These are phyloP conservation scores for Diplocarpon rosae DNA, from an alignment of 2,329 filamentous ascomycete genomes.

Conservation along the genomic window DNA sequence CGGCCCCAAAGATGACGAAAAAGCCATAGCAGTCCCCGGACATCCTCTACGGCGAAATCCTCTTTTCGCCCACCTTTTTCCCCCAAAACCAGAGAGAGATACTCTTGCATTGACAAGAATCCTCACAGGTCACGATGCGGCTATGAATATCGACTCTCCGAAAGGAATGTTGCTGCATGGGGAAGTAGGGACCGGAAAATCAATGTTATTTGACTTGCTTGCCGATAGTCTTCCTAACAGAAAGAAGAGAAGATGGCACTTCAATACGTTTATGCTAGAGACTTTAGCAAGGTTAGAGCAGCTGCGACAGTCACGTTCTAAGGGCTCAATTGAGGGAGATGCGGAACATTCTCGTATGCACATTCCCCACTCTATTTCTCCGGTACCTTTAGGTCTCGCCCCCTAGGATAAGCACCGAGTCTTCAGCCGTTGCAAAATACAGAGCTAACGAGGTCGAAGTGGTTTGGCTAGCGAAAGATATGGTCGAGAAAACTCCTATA, in stretches of 20 bases:
- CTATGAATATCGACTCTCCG: slow-evolving; percentile 60
- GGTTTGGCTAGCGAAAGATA: slow-evolving; percentile 62
- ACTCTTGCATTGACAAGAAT: slow-evolving; percentile 55
- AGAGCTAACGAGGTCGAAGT: slow-evolving; percentile 26
- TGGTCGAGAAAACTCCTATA: slow-evolving; percentile 64
- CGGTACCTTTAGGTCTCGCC: no score
- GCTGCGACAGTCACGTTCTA: slow-evolving; percentile 34
- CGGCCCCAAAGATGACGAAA: slow-evolving; percentile 24
- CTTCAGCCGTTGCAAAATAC: no score
- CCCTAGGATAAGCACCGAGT: no score
- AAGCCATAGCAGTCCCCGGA: slow-evolving; percentile 36
- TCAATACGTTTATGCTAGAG: slow-evolving; percentile 79
- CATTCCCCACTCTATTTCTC: no score
- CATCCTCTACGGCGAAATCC: slow-evolving; percentile 49
- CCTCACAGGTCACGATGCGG: slow-evolving; percentile 60
- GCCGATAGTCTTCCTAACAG: slow-evolving; percentile 63
- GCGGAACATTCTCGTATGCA: slow-evolving; percentile 44
- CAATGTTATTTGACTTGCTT: slow-evolving; percentile 76
- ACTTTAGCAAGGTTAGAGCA: slow-evolving; percentile 61
- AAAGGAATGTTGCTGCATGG: slow-evolving; percentile 68
- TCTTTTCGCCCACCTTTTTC: slow-evolving; percentile 48
- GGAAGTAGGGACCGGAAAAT: slow-evolving; percentile 75
- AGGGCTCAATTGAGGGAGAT: slow-evolving; percentile 12
- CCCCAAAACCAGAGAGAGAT: slow-evolving; percentile 41
- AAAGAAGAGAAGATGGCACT: slow-evolving; percentile 69